Evolutionary conservation across 1,284 basidiomycete genomes (phyloP), one percentile per base, ranked within the genome.

Genomic region (Chondrostereum purpureum): DNA sequence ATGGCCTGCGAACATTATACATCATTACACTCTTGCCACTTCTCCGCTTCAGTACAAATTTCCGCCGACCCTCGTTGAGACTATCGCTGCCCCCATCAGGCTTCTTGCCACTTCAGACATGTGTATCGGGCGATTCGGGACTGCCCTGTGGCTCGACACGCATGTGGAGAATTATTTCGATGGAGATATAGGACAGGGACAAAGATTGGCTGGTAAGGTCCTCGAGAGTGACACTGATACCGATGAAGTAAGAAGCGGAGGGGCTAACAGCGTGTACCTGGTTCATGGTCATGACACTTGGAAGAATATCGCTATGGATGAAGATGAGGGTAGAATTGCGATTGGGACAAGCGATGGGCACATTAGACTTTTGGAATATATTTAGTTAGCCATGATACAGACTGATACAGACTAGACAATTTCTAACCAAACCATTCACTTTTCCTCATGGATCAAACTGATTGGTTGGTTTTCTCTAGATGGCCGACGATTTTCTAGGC

Each of bases 1-100:
- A 3, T 84, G 80, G 82, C 79, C 81, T 0, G 72, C 78, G 48
- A 84, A 85, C 58, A 61, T 79, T 33, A 64, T 85, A 11, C 79
- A 83, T 50, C 77, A 80, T 57, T 82, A 73, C 57, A 56, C 70
- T 23, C 64, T 86, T 5, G 56, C 57, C 1, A 67, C 73, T 0
- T 75, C 78, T 53, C 53, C 61, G 0, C 39, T 54, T 13, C 78
- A 69, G 54, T 80, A 78, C 50, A 52, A 61, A 11, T 54, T 69
- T n/a, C 60, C 61, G 2, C 74, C 75, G 0, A 39, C 53, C 1
- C 44, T 66, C 2, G 54, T 58, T 8, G 65, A 69, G 22, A 68
- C 70, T n/a, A 68, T 83, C 40, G 67, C 68, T 6, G 78, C 81
- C 0, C 77, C 80, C 2, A 62, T 84, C 13, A 75, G 78, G 8